Percentiles rank a stretch among this genome's conserved stretches.
Conservation (phyloP, 148 eudicot genomes). For the Hydrangea macrophylla region DNA sequence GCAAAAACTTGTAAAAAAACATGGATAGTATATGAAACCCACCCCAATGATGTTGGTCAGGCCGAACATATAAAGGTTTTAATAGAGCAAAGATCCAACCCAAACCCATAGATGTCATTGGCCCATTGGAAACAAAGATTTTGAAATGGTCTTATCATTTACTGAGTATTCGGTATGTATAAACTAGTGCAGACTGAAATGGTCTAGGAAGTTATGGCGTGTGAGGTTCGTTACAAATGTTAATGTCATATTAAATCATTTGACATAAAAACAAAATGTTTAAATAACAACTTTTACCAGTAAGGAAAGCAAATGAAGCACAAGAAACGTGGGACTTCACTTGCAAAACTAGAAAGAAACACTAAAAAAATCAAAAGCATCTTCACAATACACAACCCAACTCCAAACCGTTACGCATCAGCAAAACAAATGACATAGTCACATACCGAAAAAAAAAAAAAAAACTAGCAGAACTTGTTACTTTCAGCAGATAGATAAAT, state of each 20-base stretch:
- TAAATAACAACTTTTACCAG: background rate
- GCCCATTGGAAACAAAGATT: too few species aligned
- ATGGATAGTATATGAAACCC: too few species aligned
- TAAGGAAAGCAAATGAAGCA: background rate
- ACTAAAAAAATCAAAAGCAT: background rate
- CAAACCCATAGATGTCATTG: too few species aligned
- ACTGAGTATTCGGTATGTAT: too few species aligned
- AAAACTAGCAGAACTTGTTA: too few species aligned
- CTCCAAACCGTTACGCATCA: background rate
- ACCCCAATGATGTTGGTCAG: too few species aligned
- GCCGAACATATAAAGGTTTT: too few species aligned
- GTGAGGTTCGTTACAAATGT: background rate
- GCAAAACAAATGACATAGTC: background rate
- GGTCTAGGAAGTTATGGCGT: background rate
- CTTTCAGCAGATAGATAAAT: background rate
- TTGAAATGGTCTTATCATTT: too few species aligned
- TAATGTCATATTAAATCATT: background rate
- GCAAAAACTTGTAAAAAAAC: too few species aligned
- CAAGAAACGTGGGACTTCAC: background rate
- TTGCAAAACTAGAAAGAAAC: background rate
- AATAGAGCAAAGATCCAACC: too few species aligned
- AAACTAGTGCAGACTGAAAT: too few species aligned
- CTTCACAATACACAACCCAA: background rate
- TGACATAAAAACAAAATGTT: background rate
- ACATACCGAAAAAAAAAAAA: background rate